These are phyloP conservation scores for Vigna reflexopilosa DNA, from an alignment of 306 rosid species.

Conservation along the genomic window DNA sequence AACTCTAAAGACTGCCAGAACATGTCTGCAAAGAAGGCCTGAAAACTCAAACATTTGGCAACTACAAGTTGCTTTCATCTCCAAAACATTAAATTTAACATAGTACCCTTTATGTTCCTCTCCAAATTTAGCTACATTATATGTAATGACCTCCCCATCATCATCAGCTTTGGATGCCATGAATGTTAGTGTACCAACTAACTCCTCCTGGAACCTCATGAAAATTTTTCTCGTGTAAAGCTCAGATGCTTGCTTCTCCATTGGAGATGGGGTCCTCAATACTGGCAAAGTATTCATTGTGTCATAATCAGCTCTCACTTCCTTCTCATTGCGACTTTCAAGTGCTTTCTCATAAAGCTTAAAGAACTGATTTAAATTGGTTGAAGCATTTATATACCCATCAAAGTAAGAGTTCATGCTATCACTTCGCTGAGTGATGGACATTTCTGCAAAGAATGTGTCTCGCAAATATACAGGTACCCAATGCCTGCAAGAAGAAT, in stretches of 20 bases:
- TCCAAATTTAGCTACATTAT: conserved; percentile 90
- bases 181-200: conserved; percentile 91
- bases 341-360: conserved; percentile 97
- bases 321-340: conserved; percentile 98
- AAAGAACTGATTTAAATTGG: conserved; percentile 88
- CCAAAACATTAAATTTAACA: conserved; percentile 88
- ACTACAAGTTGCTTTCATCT: conserved; percentile 91
- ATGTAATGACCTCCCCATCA: conserved; percentile 80
- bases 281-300: conserved; percentile 81
- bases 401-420: conserved; percentile 99
- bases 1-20: conserved; percentile 96
- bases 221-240: conserved; percentile 89
- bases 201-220: conserved; percentile 93
- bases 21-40: conserved; percentile 97
- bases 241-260: conserved; percentile 97
- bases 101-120: conserved; percentile 85
- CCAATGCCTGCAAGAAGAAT: conserved; percentile 89
- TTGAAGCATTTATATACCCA: conserved; percentile 98
- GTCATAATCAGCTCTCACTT: conserved; percentile 96
- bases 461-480: conserved; percentile 93
- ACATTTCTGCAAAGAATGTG: conserved; percentile 98
- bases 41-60: conserved; percentile 99
- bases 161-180: conserved; percentile 90
- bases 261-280: conserved; percentile 96
- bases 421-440: conserved; percentile 96